Conservation (phyloP, 2,329 filamentous ascomycete species). For the Dactylellina cionopaga region DNA sequence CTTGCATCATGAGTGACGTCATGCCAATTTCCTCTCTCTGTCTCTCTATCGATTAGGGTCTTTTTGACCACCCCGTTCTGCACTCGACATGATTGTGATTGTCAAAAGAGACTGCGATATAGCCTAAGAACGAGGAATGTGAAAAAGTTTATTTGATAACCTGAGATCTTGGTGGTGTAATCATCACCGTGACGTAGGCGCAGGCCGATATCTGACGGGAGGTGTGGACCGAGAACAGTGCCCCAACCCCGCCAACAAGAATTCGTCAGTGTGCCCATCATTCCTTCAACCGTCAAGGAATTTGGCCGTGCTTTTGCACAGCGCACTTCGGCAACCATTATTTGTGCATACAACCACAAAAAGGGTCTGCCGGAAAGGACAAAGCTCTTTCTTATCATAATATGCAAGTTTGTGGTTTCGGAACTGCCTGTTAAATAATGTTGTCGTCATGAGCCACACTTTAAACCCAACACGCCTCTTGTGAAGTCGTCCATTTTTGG, state of each 20-base stretch:
- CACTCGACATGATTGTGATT: not conserved
- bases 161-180: not conserved
- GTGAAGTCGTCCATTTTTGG: not conserved
- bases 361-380: conserved; percentile 9
- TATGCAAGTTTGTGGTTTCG: too few relatives aligned
- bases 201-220: conserved; percentile 15
- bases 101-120: too few relatives aligned
- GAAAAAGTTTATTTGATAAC: too few relatives aligned
- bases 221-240: not conserved
- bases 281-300: conserved; percentile 22
- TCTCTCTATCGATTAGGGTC: not conserved
- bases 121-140: too few relatives aligned
- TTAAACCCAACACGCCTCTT: too few relatives aligned
- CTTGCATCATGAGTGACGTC: conserved; percentile 26
- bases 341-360: too few relatives aligned
- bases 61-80: too few relatives aligned
- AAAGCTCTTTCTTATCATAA: too few relatives aligned
- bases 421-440: not conserved
- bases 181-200: conserved; percentile 40
- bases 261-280: conserved; percentile 36
- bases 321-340: not conserved
- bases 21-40: not conserved
- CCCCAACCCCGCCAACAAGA: conserved; percentile 25
- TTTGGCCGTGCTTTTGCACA: not conserved
- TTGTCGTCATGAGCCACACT: conserved; percentile 38